Evolutionary conservation across 805 yeast species (phyloP).

Genomic region (Metschnikowia lachancei): DNA sequence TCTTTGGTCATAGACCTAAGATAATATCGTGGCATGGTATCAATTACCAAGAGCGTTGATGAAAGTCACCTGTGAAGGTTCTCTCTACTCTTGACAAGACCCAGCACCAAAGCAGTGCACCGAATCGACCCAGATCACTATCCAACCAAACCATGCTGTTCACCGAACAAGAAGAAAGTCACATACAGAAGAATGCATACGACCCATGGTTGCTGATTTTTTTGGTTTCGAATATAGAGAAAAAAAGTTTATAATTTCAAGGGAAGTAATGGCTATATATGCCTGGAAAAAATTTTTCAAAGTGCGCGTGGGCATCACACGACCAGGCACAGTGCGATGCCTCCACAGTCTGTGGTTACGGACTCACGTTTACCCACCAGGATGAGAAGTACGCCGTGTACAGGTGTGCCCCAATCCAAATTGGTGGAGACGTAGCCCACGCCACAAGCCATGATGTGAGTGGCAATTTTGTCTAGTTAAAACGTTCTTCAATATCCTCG

Average conservation of each 20-base stretch:
- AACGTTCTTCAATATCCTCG: constrained; percentile 48
- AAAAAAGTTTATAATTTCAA: background rate
- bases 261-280: constrained; percentile 13
- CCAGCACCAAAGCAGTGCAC: constrained; percentile 25
- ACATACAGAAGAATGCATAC: constrained; percentile 98
- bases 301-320: constrained; percentile 13
- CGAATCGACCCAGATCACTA: constrained; percentile 25
- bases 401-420: background rate
- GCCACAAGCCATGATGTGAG: background rate
- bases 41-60: constrained; percentile 25
- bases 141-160: constrained; percentile 23
- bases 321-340: constrained; percentile 3
- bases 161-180: constrained; percentile 19
- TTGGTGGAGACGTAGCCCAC: background rate
- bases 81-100: constrained; percentile 31
- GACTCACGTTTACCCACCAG: constrained; percentile 6
- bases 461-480: constrained; percentile 5
- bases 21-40: constrained; percentile 17
- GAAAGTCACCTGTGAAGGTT: constrained; percentile 16
- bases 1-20: background rate
- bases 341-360: constrained; percentile 4
- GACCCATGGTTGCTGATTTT: constrained; percentile 86
- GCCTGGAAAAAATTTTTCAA: constrained; percentile 21
- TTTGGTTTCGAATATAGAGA: constrained; percentile 19
- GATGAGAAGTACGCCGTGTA: background rate